Conservation (phyloP, 75 land plant species). For the Picea sitchensis region DNA sequence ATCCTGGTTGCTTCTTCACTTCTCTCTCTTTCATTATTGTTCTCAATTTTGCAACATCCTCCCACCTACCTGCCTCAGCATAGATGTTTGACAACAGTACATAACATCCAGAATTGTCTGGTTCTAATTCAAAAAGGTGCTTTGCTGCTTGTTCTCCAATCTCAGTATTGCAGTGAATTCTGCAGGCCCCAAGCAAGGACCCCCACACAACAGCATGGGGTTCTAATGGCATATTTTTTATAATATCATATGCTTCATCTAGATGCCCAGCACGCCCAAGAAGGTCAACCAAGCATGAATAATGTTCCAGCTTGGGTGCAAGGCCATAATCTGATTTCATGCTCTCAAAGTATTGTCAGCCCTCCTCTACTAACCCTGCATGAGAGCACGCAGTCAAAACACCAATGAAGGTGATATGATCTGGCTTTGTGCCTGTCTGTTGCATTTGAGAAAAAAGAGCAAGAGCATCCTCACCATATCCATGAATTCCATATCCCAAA, state of each 20-base stretch:
- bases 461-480: no score
- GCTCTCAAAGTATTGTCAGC: neutral
- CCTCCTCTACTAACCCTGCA: constrained; percentile 14
- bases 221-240: constrained; percentile 11
- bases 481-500: no score
- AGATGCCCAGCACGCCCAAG: constrained; percentile 9
- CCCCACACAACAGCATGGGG: constrained; percentile 14
- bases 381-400: constrained; percentile 17
- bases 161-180: constrained; percentile 8
- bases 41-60: neutral
- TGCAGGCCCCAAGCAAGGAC: constrained; percentile 19
- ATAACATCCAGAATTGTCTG: constrained; percentile 5
- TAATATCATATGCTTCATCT: constrained; percentile 10
- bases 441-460: no score
- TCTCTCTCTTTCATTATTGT: neutral
- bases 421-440: neutral
- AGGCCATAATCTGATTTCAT: constrained; percentile 14
- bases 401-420: constrained; percentile 12
- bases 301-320: constrained; percentile 14
- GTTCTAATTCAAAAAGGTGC: constrained; percentile 6
- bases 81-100: constrained; percentile 13
- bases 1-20: constrained; percentile 1
- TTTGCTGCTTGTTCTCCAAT: constrained; percentile 12
- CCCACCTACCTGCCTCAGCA: neutral
- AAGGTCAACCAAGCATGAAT: constrained; percentile 13